Evolutionary conservation across 768 basidiomycete species (phyloP), one percentile per base, ranked within the genome.

Genomic region (Xerocomus spinulosus): DNA sequence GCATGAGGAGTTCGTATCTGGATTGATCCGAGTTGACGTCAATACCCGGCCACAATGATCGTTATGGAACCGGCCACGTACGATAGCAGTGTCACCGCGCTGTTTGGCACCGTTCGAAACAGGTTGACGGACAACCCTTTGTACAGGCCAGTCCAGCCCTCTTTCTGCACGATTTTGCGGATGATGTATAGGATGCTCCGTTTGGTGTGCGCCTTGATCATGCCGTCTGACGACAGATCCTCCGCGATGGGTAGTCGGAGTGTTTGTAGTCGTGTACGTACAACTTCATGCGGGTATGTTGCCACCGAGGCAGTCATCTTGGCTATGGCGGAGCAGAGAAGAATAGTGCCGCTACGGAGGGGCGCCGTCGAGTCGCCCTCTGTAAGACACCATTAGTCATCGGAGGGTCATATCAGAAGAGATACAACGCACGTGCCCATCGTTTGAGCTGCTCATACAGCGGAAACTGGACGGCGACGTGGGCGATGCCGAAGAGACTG

Each of bases 201-300:
- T 49, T 73, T 70, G 5, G 74, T 70, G 49, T 81, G 76, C 26
- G 68, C 60, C 59, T 74, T 79, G 58, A 82, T 57, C 79, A 82
- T 79, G 21, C 81, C 80, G 44, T 81, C 79, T 13, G 81, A 81
- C 4, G 78, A 79, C 55, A 77, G 59, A 53, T 77, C 77, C 55
- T 77, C 77, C 36, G 77, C 73, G 40, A 87, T 72, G 37, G 81
- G 85, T 43, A 81, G 79, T 49, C 80, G 76, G 57, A 85, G 81
- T 4, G 95, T 94, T 68, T 99, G 96, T 40, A 98, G 70, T 5
- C 95, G 82, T n/a, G 96, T 98, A n/a, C 96, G 87, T 29, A 99
- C 78, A 36, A 99, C 96, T 68, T 99, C 96, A 69, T 99, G 96
- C 1, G 96, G 96, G 66, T 99, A 99, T 28, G 96, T 98, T 30